Conservation (phyloP, 2,329 filamentous ascomycete species). For the Phyllosticta paracitricarpa region DNA sequence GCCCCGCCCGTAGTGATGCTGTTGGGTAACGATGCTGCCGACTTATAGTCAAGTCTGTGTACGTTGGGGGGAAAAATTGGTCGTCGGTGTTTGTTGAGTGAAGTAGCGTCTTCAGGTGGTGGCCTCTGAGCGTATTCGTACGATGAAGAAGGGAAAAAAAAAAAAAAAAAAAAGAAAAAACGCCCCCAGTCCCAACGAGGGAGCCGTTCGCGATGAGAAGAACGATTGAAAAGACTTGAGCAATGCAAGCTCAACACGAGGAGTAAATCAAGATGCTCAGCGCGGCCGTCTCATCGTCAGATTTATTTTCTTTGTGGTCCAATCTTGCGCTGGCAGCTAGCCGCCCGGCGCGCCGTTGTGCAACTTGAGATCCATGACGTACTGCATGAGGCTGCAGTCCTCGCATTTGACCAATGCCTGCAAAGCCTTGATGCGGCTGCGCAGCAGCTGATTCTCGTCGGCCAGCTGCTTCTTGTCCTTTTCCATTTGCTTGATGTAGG, state of each 20-base stretch:
- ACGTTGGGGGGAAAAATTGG: neutral
- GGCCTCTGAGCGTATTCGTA: neutral
- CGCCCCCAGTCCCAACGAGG: neutral
- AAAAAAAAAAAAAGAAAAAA: neutral
- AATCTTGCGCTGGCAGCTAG: neutral
- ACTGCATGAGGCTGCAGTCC: conserved; percentile 36
- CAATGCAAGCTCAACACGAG: neutral
- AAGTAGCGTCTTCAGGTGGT: neutral
- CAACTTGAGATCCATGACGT: conserved; percentile 30
- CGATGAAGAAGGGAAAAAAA: neutral
- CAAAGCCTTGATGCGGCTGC: conserved; percentile 31
- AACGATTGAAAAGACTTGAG: neutral
- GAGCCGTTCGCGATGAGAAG: neutral
- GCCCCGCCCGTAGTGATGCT: neutral
- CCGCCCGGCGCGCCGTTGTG: conserved; percentile 5
- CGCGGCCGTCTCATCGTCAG: neutral
- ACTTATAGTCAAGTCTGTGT: neutral
- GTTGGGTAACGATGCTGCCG: neutral
- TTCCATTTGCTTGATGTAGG: conserved; percentile 38
- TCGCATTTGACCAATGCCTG: conserved; percentile 37
- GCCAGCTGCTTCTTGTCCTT: conserved; percentile 30
- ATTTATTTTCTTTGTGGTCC: neutral
- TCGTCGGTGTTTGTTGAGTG: neutral
- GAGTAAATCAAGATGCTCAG: neutral
- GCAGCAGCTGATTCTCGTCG: conserved; percentile 30